phyloP scores from a whole-genome alignment of 495 filamentous ascomycete genomes.

The Xylaria nigripes region DNA sequence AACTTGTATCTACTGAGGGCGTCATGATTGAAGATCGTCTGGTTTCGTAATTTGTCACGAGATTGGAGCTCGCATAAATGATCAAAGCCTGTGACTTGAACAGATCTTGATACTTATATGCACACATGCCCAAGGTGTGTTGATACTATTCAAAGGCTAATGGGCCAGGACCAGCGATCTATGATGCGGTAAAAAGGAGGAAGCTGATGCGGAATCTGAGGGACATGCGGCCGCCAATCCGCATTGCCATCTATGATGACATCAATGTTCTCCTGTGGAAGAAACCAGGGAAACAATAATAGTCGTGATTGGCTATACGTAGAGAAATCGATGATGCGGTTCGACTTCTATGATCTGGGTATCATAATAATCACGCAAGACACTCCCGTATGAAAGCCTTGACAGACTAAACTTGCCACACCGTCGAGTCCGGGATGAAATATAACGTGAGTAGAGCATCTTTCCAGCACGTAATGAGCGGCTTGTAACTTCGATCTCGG shows the following conservation, averaged over 20 bases:
- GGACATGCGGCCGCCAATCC: background rate
- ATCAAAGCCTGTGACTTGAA: background rate
- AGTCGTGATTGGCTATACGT: background rate
- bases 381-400: no score
- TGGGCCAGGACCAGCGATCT: background rate
- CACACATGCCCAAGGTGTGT: background rate
- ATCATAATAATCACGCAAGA: no score
- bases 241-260: background rate
- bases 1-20: slow-evolving; percentile 20
- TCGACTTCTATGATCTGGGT: background rate
- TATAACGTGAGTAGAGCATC: no score
- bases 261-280: background rate
- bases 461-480: no score
- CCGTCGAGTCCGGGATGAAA: no score
- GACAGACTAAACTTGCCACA: no score
- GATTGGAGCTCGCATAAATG: background rate
- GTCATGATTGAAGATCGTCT: slow-evolving; percentile 11
- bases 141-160: slow-evolving; percentile 1
- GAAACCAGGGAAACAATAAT: background rate
- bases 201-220: background rate
- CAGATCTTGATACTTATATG: background rate
- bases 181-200: background rate
- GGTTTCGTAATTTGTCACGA: background rate
- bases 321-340: background rate
- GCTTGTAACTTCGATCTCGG: no score